Conservation (phyloP, 2,329 filamentous ascomycete species). For the Colletotrichum tropicale region DNA sequence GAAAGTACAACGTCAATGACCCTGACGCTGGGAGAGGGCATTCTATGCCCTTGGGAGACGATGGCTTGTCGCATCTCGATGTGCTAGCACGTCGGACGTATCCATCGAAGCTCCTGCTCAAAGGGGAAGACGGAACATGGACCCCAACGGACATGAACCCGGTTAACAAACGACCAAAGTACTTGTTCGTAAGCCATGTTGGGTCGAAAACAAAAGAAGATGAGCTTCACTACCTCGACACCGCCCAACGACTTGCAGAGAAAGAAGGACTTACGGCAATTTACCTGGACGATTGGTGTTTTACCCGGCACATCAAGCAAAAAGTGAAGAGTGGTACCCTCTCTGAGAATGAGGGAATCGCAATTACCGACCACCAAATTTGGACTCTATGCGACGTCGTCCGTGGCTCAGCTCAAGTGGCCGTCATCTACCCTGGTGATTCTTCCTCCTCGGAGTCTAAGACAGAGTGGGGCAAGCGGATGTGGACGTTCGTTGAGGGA, state of each 20-base stretch:
- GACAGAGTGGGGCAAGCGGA: neutral
- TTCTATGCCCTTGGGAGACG: rapidly evolving
- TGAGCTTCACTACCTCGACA: neutral
- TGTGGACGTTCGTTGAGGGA: neutral
- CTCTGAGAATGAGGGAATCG: neutral
- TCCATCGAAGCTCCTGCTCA: neutral
- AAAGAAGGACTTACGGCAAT: neutral
- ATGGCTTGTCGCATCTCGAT: neutral
- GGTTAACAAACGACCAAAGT: neutral
- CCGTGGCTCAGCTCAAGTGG: neutral
- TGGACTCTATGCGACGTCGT: neutral
- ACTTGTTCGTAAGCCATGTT: neutral
- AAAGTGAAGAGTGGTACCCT: neutral
- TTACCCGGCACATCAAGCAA: neutral
- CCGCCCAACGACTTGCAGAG: neutral
- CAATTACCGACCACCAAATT: neutral
- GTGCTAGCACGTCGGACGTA: neutral
- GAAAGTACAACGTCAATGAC: neutral
- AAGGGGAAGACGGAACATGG: neutral
- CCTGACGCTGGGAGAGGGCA: neutral
- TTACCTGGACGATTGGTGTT: neutral
- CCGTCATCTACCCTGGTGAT: neutral
- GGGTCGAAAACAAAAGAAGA: neutral
- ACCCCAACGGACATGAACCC: neutral
- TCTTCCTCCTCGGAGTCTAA: neutral